Base-by-base conservation (phyloP, 2,329 filamentous ascomycete genomes). In the Ophiostoma piceae region DNA sequence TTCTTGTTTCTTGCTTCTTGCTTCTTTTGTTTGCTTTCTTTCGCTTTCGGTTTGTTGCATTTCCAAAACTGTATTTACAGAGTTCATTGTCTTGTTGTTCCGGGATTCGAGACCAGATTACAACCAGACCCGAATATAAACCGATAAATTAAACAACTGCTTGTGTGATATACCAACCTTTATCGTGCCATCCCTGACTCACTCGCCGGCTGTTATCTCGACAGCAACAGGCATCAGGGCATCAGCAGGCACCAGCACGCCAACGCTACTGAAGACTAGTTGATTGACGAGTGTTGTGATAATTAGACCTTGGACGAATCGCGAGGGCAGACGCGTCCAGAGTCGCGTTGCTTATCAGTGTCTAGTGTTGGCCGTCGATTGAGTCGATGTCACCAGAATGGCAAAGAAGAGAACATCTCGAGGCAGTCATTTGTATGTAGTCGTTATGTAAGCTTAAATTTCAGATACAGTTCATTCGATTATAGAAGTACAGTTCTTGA, bases 91-190 rank as follows among this genome's bases (percentile, higher is more conserved):
- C 29, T n/a, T 37, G 60, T 64, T 37, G 26, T 62, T 4, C 57
- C 29, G 57, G 57, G 60, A 37, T 19, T 64, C 29, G 57, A 37
- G 60, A 37, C 60, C 14, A 64, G 14, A 64, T 35, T 62, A 62
- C 60, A 37, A 37, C 29, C 32, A 35, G 60, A 64, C 14, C 32
- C 29, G 16, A n/a, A 35, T 35, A 64, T 39, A 35, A 64, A 64
- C 6, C 14, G 39, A 64, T 29, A 35, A 60, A 62, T 37, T n/a
- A 64, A 37, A 2, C 29, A 35, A 64, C 22, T 60, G 8, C 14
- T 60, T 16, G 12, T 60, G 54, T 60, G 54, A 57, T 12, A 29
- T 57, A 22, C 2, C 26, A 35, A 35, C 12, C n/a, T 7, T 35
- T 1, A 32, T 19, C n/a, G 16, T 62, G 57, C 26, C 11, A 19